Conservation (phyloP, 2,329 filamentous ascomycete genomes). For the Ceratocystis cacaofunesta region DNA sequence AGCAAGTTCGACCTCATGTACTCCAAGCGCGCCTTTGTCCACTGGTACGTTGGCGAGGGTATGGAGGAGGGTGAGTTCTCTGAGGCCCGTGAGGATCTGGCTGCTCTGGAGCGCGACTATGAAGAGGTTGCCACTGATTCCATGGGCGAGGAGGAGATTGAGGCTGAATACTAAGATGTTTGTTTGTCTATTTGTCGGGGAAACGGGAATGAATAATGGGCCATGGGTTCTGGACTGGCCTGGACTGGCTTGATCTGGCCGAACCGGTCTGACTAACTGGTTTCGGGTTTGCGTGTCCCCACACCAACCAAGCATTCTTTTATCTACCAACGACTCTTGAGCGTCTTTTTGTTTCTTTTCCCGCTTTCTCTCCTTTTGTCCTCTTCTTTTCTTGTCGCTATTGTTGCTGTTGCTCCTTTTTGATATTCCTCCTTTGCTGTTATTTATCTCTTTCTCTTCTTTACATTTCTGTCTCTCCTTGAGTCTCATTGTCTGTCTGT, state of each 20-base stretch:
- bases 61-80: constrained; percentile 99
- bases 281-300: not conserved
- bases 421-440: not conserved
- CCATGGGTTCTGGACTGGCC: not conserved
- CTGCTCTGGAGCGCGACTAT: constrained; percentile 95
- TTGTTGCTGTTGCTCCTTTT: not conserved
- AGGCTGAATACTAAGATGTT: constrained; percentile 74
- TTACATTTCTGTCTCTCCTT: not conserved
- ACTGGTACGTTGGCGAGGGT: constrained; percentile 99
- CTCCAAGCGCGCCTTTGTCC: constrained; percentile 99
- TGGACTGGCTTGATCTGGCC: not conserved
- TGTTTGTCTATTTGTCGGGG: not conserved
- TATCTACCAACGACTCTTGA: not conserved
- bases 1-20: constrained; percentile 99
- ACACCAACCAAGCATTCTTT: constrained; percentile 1
- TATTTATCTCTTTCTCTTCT: not conserved
- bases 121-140: constrained; percentile 96
- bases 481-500: not conserved
- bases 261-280: no score
- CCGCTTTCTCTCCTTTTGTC: not conserved
- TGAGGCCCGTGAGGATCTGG: constrained; percentile 95
- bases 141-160: constrained; percentile 69
- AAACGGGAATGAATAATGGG: constrained; percentile 2
- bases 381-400: not conserved
- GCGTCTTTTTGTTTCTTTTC: not conserved